These are phyloP conservation scores for Geotrichum klebahnii DNA, from an alignment of 1,139 yeast species.

Conservation along the genomic window DNA sequence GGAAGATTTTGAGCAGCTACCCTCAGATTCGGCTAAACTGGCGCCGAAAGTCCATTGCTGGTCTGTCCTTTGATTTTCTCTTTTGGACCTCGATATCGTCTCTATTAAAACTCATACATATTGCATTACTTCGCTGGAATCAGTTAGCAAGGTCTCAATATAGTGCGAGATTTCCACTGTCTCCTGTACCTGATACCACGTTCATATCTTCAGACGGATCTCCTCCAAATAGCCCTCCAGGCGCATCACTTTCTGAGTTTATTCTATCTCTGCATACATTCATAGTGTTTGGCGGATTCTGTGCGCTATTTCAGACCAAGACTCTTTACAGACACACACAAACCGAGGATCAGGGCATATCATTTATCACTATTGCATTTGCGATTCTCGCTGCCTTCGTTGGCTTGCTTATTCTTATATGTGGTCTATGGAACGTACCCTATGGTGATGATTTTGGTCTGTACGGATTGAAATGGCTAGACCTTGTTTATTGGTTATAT, in stretches of 20 bases:
- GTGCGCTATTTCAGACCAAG: conserved; percentile 10
- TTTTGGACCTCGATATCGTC: conserved; percentile 22
- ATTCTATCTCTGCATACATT: conserved; percentile 7
- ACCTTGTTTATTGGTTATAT: conserved; percentile 26
- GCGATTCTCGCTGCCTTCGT: conserved; percentile 3
- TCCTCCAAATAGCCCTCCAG: conserved; percentile 18
- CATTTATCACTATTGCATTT: conserved; percentile 1
- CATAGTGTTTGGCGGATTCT: conserved; percentile 1
- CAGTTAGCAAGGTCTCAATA: conserved; percentile 13
- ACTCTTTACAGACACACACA: conserved; percentile 16
- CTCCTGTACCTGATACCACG: conserved; percentile 10
- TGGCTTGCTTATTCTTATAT: conserved; percentile 3
- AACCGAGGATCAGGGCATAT: conserved; percentile 17
- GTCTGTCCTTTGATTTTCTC: conserved; percentile 23
- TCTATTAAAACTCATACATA: conserved; percentile 16
- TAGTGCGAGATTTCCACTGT: conserved; percentile 14
- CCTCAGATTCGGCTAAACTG: conserved; percentile 19
- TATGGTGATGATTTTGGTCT: conserved; percentile 22
- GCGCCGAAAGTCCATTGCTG: conserved; percentile 21
- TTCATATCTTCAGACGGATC: conserved; percentile 9
- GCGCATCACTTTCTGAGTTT: conserved; percentile 19
- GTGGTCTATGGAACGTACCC: conserved; percentile 7
- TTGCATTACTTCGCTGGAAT: conserved; percentile 16
- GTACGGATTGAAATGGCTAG: conserved; percentile 25
- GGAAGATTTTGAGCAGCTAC: conserved; percentile 14